These are phyloP conservation scores for Thoreauomyces humboldtii DNA, from an alignment of 192 early-diverging fungal species.

Conservation along the genomic window DNA sequence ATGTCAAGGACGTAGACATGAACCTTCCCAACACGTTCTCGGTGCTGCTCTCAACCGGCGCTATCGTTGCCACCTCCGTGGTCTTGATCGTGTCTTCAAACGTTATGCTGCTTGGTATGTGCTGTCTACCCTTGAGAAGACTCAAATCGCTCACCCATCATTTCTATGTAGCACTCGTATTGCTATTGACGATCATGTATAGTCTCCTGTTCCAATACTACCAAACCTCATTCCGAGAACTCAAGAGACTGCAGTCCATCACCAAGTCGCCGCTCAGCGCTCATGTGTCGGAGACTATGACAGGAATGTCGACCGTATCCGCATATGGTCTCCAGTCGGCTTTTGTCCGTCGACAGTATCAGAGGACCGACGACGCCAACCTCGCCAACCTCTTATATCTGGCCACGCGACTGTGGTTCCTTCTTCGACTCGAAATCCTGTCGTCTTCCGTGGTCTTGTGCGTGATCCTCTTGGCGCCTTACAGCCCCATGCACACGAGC, in stretches of 20 bases:
- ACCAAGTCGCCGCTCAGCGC: constrained; percentile 28
- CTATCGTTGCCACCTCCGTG: too few species aligned
- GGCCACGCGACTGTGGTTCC: constrained; percentile 22
- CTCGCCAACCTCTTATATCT: constrained; percentile 2
- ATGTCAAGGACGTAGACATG: constrained; percentile 27
- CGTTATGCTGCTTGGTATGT: background rate
- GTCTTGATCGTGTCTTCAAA: constrained; percentile 1
- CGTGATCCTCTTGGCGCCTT: constrained; percentile 11
- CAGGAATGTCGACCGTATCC: constrained; percentile 27
- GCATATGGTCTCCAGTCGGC: constrained; percentile 7
- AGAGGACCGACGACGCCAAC: constrained; percentile 6
- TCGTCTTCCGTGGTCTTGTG: constrained; percentile 14
- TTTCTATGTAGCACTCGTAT: background rate
- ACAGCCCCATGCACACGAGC: background rate
- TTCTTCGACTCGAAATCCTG: constrained; percentile 17
- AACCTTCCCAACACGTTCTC: constrained; percentile 19
- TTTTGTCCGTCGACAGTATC: background rate
- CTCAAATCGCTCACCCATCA: background rate
- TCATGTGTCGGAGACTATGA: constrained; percentile 34
- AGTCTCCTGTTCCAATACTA: constrained; percentile 32
- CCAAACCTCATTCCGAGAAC: constrained; percentile 30
- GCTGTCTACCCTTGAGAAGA: background rate
- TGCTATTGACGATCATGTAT: constrained; percentile 20
- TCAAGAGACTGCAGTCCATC: constrained; percentile 33
- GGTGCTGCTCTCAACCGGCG: too few species aligned